Evolutionary conservation across 805 yeast species (phyloP).

Genomic region (Vanderwaltozyma polyspora): DNA sequence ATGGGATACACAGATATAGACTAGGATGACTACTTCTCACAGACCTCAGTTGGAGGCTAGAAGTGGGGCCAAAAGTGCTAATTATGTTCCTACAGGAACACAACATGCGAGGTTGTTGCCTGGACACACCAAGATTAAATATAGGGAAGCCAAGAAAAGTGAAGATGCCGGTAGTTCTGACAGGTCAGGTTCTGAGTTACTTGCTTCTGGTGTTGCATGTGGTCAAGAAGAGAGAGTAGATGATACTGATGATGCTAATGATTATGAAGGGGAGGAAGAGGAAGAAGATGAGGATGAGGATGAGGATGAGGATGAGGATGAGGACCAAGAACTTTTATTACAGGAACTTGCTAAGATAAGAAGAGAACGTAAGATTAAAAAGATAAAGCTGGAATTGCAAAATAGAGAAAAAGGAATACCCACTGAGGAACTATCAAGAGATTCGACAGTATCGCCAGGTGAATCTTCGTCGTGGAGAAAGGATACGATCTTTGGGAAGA

Average conservation of each 20-base stretch:
- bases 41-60: constrained; percentile 60
- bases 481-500: constrained; percentile 17
- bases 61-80: constrained; percentile 36
- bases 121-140: constrained; percentile 42
- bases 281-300: constrained; percentile 28
- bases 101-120: constrained; percentile 44
- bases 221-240: constrained; percentile 3
- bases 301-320: constrained; percentile 27
- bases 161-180: background rate
- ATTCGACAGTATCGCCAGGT: background rate
- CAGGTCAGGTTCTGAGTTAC: background rate
- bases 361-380: constrained; percentile 25
- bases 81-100: constrained; percentile 33
- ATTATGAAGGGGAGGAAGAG: constrained; percentile 16
- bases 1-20: too few relatives aligned
- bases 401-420: constrained; percentile 11
- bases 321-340: constrained; percentile 34
- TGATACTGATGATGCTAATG: constrained; percentile 11
- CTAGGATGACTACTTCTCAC: constrained; percentile 53
- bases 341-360: constrained; percentile 32
- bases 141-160: constrained; percentile 1
- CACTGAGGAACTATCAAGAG: background rate
- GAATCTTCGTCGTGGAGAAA: constrained; percentile 12
- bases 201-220: too few relatives aligned
- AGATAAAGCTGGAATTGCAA: constrained; percentile 13